Percentiles rank a stretch among this genome's conserved stretches.
These are phyloP conservation scores for Colletotrichum magnum DNA, from an alignment of 2,329 filamentous ascomycete genomes.

Conservation along the genomic window DNA sequence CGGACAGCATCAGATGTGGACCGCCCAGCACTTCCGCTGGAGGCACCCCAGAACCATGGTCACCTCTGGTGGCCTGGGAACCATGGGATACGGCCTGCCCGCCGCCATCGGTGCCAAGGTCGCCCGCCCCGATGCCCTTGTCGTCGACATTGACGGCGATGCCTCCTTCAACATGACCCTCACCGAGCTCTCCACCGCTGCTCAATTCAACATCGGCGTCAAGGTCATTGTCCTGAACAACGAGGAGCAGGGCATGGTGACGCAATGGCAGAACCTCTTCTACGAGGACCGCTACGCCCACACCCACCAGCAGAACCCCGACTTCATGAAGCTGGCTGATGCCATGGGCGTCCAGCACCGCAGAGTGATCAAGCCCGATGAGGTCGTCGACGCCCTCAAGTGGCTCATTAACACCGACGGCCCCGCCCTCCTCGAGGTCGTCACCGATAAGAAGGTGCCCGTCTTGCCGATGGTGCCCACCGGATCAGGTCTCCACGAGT, in stretches of 20 bases:
- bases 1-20: conserved; percentile 99
- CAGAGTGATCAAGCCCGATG: conserved; percentile 79
- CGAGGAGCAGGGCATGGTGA: conserved; percentile 98
- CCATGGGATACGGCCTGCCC: conserved; percentile 94
- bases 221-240: conserved; percentile 98
- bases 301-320: conserved; percentile 95
- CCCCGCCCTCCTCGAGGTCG: conserved; percentile 92
- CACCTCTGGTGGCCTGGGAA: conserved; percentile 91
- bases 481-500: conserved; percentile 90
- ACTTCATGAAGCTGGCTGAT: conserved; percentile 93
- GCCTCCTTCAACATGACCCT: conserved; percentile 99
- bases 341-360: conserved; percentile 89
- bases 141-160: conserved; percentile 97
- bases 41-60: conserved; percentile 92
- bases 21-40: conserved; percentile 97
- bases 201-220: conserved; percentile 96
- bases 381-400: conserved; percentile 82
- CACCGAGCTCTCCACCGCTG: conserved; percentile 92
- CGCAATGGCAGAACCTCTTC: conserved; percentile 98
- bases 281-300: conserved; percentile 94
- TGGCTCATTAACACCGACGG: conserved; percentile 93
- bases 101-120: conserved; percentile 97
- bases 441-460: conserved; percentile 92
- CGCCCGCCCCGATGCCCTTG: conserved; percentile 79
- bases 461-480: conserved; percentile 98